Evolutionary conservation across 306 rosid genomes (phyloP), one percentile per base, ranked within the genome.

Genomic region (Benincasa hispida): DNA sequence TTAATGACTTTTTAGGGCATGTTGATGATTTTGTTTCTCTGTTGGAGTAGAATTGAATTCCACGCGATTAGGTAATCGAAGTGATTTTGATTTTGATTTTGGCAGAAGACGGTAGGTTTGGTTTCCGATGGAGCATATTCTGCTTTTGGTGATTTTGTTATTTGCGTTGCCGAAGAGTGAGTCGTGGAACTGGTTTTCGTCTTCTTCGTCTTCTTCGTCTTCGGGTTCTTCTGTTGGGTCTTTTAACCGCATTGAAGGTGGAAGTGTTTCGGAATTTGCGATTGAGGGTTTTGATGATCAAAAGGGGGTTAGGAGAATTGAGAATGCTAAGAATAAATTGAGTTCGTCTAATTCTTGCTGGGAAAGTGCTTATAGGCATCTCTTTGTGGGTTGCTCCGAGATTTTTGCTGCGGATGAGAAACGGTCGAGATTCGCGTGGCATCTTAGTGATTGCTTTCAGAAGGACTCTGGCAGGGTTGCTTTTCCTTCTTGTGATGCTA

Each of bases 381-480:
- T 91, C 67, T 93, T 93, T 70, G 79, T 90, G 0, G 91, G 95
- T 12, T 93, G 98, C 77, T 85, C 92, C 0, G 91, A 89, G 80
- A 87, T 90, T 56, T 76, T 86, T 67, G 91, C 93, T 0, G 80
- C 62, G 5, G 88, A 88, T 35, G 97, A 89, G 75, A 91, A 86
- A 48, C 79, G 93, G 59, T 87, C 95, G 5, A 89, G 97, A 76
- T 83, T 93, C 8, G 91, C 98, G 48, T 93, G 97, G 97, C 93
- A 91, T 83, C 84, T 93, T 18, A 89, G 96, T 77, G 95, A 89
- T 80, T 93, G 98, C 78, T 93, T 93, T 77, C 98, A 93, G 48
- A 88, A 78, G 72, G 97, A 91, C 76, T 87, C 97, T 25, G 97
- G 91, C 1, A 85, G 96, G 61, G 72, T 75, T n/a, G 76, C 86